Conservation (phyloP, 306 rosid genomes). For the Fragaria vesca region DNA sequence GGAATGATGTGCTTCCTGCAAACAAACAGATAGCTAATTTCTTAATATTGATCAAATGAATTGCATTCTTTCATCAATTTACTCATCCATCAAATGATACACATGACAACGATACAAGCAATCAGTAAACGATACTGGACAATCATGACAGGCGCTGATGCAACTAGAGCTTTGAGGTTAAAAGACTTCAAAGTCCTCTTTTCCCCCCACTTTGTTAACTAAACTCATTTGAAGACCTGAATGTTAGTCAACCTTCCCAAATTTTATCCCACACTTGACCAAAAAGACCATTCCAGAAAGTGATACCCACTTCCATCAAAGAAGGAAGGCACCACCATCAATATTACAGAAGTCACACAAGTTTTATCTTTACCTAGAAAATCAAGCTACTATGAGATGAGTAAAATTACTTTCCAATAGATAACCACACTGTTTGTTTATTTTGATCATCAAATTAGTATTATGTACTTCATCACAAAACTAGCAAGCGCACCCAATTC, state of each 20-base stretch:
- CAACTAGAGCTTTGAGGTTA: neutral
- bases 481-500: neutral
- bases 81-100: neutral
- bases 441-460: neutral
- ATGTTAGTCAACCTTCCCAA: neutral
- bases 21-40: constrained; percentile 12
- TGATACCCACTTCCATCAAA: neutral
- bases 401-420: neutral
- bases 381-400: neutral
- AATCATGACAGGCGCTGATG: neutral
- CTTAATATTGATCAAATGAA: neutral
- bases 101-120: neutral
- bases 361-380: neutral
- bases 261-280: neutral
- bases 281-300: neutral
- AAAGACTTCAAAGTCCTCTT: neutral
- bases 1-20: constrained; percentile 88
- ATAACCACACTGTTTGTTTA: neutral
- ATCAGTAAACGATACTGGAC: neutral
- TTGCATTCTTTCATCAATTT: neutral
- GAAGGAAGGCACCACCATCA: neutral
- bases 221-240: neutral
- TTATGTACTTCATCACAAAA: neutral
- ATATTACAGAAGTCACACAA: neutral
- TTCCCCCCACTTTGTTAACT: neutral